phyloP scores from a whole-genome alignment of 805 yeast species.

The Teunomyces barrocoloradensis region DNA sequence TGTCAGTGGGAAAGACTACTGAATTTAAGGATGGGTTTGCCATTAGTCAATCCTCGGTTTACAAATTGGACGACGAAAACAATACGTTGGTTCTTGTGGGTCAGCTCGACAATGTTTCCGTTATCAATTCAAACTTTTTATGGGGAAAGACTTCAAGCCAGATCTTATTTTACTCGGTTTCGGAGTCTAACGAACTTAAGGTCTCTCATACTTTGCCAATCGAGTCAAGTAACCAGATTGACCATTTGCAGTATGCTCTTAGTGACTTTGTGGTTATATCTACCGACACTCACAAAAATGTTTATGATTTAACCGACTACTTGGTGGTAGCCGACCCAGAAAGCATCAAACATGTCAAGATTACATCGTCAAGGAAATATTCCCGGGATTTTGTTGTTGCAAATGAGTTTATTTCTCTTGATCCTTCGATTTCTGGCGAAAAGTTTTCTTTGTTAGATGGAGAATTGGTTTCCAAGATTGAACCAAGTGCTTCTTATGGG shows the following conservation, averaged over 20 bases:
- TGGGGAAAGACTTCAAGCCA: not conserved
- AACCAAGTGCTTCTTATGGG: not conserved
- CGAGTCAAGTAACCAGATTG: not conserved
- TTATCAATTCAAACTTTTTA: slow-evolving; percentile 9
- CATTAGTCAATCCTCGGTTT: not conserved
- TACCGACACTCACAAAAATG: not conserved
- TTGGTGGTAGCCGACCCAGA: slow-evolving; percentile 13
- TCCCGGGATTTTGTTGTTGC: not conserved
- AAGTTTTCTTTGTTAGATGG: slow-evolving; percentile 11
- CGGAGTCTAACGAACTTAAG: not conserved
- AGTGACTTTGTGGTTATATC: slow-evolving; percentile 10
- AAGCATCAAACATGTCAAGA: slow-evolving; percentile 15
- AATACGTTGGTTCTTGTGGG: not conserved
- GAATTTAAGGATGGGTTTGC: slow-evolving; percentile 11
- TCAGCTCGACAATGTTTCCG: not conserved
- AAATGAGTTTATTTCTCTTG: slow-evolving; percentile 9
- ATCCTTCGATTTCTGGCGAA: slow-evolving; percentile 5
- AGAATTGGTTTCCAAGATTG: slow-evolving; percentile 1
- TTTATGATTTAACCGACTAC: slow-evolving; percentile 23
- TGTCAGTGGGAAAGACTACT: slow-evolving; percentile 5
- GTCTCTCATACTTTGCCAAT: slow-evolving; percentile 2
- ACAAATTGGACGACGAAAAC: not conserved
- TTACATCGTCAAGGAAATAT: not conserved
- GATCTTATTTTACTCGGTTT: slow-evolving; percentile 7
- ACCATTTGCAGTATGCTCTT: slow-evolving; percentile 6